Evolutionary conservation across 2,329 filamentous ascomycete genomes (phyloP).

Genomic region (Penicillium vulpinum): DNA sequence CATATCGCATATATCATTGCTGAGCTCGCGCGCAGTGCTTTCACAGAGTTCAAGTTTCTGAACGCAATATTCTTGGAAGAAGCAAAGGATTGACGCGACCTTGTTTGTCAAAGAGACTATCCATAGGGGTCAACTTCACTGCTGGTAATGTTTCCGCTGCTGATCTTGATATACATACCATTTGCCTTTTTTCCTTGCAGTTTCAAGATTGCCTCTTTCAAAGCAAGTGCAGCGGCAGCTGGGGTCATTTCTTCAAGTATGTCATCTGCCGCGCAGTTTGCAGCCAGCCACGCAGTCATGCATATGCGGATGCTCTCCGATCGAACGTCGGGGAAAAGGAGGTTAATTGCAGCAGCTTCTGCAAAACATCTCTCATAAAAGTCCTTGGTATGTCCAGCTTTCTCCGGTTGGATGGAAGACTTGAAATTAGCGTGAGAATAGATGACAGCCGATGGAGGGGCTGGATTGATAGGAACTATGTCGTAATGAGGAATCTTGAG

Average conservation of each 20-base stretch:
- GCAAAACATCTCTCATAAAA: constrained; percentile 5
- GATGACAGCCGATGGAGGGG: not conserved
- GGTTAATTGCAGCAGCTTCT: not conserved
- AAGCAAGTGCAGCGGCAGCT: not conserved
- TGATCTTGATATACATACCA: not conserved
- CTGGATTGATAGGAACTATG: not conserved
- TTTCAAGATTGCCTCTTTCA: not conserved
- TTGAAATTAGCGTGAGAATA: constrained; percentile 1
- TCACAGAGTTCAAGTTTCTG: not conserved
- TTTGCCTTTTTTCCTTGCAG: not conserved
- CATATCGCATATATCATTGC: constrained; percentile 3
- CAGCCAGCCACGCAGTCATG: constrained; percentile 5
- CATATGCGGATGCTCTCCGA: not conserved
- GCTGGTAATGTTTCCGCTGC: fast-evolving
- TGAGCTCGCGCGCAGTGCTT: not conserved
- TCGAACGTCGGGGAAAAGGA: constrained; percentile 1
- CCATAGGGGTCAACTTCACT: not conserved
- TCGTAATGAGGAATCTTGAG: constrained; percentile 2
- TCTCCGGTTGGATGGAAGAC: not conserved
- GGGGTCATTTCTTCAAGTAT: not conserved
- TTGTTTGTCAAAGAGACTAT: not conserved
- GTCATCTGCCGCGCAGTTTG: constrained; percentile 1
- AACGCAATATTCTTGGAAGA: not conserved
- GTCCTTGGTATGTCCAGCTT: not conserved
- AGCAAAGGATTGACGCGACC: not conserved